Conservation (phyloP, 2,329 filamentous ascomycete species). For the Periconia digitata region DNA sequence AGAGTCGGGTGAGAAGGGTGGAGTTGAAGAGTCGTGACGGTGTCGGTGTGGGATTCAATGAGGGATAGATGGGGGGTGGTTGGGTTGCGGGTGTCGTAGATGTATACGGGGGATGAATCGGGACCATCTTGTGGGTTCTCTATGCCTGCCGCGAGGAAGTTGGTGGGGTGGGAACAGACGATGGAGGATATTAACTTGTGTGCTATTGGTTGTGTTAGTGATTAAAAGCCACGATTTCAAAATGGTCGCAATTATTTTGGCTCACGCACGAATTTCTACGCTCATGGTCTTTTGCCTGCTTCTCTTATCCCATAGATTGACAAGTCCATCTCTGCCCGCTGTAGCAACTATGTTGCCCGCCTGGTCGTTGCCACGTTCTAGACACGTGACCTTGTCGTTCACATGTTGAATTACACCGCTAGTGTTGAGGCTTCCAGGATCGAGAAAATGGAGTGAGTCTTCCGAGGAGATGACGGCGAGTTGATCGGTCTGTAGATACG, state of each 20-base stretch:
- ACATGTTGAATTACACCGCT: slow-evolving; percentile 52
- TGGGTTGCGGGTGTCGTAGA: slow-evolving; percentile 47
- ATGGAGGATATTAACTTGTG: slow-evolving; percentile 63
- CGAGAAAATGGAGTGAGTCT: slow-evolving; percentile 67
- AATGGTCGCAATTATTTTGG: no score
- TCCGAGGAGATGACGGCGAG: slow-evolving; percentile 70
- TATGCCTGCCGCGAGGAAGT: slow-evolving; percentile 70
- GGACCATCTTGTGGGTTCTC: slow-evolving; percentile 62
- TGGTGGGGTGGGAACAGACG: slow-evolving; percentile 58
- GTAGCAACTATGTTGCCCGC: slow-evolving; percentile 63
- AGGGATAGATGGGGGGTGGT: slow-evolving; percentile 42
- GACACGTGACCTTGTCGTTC: slow-evolving; percentile 65
- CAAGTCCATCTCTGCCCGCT: slow-evolving; percentile 69
- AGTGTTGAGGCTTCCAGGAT: slow-evolving; percentile 58
- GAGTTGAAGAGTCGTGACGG: slow-evolving; percentile 63
- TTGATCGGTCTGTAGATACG: slow-evolving; percentile 30
- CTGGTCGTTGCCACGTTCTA: slow-evolving; percentile 57
- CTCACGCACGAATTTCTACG: slow-evolving; percentile 38
- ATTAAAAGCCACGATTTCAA: background rate
- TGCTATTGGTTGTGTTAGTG: slow-evolving; percentile 41
- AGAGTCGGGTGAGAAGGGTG: slow-evolving; percentile 63
- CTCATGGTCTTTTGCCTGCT: slow-evolving; percentile 50
- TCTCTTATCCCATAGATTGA: slow-evolving; percentile 68
- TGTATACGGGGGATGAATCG: slow-evolving; percentile 39
- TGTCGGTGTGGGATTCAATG: slow-evolving; percentile 56